Evolutionary conservation across 257 asterid genomes (phyloP).

Genomic region (Forsythia suspensa): DNA sequence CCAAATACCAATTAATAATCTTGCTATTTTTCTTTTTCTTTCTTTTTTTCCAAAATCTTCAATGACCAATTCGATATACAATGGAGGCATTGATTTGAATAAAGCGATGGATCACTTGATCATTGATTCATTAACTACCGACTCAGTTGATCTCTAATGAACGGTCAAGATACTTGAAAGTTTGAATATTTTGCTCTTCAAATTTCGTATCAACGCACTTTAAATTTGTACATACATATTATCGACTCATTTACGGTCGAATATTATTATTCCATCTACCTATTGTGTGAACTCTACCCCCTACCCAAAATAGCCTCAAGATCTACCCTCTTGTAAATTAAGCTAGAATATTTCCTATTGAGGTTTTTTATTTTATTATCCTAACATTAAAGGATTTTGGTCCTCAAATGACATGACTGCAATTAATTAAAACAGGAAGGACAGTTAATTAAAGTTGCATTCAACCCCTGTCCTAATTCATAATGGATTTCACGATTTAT

Average conservation of each 20-base stretch:
- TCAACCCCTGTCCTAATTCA: background rate
- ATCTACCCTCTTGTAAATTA: background rate
- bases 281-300: background rate
- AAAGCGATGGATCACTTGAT: no score
- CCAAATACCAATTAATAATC: background rate
- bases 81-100: no score
- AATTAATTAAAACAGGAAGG: background rate
- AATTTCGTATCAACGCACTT: background rate
- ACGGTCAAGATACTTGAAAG: background rate
- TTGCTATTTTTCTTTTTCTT: background rate
- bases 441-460: background rate
- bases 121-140: no score
- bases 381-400: background rate
- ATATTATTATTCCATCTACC: background rate
- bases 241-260: background rate
- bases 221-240: background rate
- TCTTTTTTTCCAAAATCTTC: no score
- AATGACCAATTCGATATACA: no score
- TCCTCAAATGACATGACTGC: constrained; percentile 2
- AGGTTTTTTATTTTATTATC: background rate
- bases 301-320: background rate
- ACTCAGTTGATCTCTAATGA: no score
- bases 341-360: background rate
- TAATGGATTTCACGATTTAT: constrained; percentile 15
- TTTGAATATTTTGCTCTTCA: no score